Base-by-base conservation (phyloP, 495 filamentous ascomycete species). In the Amorphotheca resinae region DNA sequence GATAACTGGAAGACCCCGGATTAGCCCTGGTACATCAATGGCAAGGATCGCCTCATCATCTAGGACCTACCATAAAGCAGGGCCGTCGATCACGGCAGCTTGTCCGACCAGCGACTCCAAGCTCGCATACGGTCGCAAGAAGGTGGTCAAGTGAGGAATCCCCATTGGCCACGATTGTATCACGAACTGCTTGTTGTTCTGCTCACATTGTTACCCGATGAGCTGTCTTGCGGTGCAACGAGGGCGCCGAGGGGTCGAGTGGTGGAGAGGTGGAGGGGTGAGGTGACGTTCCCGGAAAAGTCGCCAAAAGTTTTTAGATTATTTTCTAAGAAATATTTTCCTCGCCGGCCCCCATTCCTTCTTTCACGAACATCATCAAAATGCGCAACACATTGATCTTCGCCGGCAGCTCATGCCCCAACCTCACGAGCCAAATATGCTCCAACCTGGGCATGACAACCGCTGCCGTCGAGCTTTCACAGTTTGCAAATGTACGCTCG, bases 11-110 rank as follows among this genome's bases (percentile, higher is more conserved):
- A 5, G 25, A 5, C 82, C 80, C 15, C n/a, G n/a, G n/a, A n/a
- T n/a, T n/a, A 93, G 64, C 9, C 72, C 77, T 0, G 85, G 84
- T 0, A 84, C 85, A 48, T 93, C 85, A 39, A 93, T 74, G 2
- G n/a, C n/a, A n/a, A n/a, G n/a, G n/a, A n/a, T n/a, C n/a, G n/a
- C n/a, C n/a, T n/a, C n/a, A n/a, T n/a, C n/a, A 28, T 28, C 5
- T 28, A 11, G 5, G 11, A 11, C 25, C 11, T 28, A 28, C 25
- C 34, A 37, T 4, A 93, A 64, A 9, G 72, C 77, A 0, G 85
- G 84, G 0, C 85, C 85, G 49, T 93, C 85, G 38, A 93, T 73
- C 26, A 80, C 75, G 4, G 83, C 65, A 1, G 52, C 56, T 32
- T 55, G 47, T 9, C 60, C 53, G 2, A 46, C 46, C 14, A 86